A percentile compares a stretch with the other conserved stretches of the same genome.
These are phyloP conservation scores for Alternaria ventricosa DNA, from an alignment of 2,329 filamentous ascomycete species.

Conservation along the genomic window DNA sequence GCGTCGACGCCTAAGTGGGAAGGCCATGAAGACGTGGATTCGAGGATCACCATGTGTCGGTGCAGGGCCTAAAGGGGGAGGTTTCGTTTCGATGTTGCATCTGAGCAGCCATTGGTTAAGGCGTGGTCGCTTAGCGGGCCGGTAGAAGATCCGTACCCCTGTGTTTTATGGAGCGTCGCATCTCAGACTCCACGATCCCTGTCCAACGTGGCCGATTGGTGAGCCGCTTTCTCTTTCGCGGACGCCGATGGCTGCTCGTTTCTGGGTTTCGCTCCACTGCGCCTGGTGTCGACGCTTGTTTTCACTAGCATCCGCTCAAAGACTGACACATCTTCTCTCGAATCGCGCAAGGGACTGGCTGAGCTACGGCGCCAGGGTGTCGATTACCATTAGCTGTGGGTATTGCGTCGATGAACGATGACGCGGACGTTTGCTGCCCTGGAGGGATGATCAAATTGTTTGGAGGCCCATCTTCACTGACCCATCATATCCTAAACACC, in stretches of 20 bases:
- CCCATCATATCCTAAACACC: not conserved
- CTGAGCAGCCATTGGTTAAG: constrained; percentile 33
- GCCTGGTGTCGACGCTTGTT: constrained; percentile 27
- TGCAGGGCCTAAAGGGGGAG: constrained; percentile 22
- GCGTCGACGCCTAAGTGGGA: constrained; percentile 25
- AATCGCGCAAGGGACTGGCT: constrained; percentile 22
- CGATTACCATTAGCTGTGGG: not conserved
- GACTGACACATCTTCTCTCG: constrained; percentile 24
- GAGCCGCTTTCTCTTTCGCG: constrained; percentile 5
- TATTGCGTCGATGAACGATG: not conserved
- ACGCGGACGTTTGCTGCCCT: not conserved
- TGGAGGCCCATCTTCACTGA: constrained; percentile 1
- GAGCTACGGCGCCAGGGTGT: constrained; percentile 9
- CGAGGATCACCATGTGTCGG: constrained; percentile 19
- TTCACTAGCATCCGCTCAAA: constrained; percentile 5
- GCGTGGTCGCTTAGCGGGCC: constrained; percentile 36
- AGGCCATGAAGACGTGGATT: constrained; percentile 20
- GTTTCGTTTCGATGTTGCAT: constrained; percentile 37
- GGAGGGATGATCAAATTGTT: not conserved
- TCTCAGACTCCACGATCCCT: constrained; percentile 22
- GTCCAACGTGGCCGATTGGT: constrained; percentile 38
- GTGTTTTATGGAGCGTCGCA: constrained; percentile 42
- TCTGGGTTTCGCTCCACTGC: constrained; percentile 20
- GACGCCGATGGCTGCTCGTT: constrained; percentile 17
- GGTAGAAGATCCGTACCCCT: constrained; percentile 29